Evolutionary conservation across 108 stramenopile species (phyloP).

Genomic region (Bacterosira constricta): DNA sequence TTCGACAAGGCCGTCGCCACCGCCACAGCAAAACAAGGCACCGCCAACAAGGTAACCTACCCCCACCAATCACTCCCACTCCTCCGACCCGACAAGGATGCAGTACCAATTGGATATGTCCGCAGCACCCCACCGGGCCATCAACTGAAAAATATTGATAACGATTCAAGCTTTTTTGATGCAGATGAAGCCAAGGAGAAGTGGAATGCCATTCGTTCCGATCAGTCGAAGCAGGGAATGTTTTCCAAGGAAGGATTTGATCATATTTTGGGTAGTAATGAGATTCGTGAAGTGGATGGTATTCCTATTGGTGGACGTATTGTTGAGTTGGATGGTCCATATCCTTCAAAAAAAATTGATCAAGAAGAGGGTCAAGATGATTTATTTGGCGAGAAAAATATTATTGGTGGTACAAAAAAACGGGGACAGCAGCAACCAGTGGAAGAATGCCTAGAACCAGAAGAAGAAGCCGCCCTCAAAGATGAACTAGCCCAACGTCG

Average conservation of each 20-base stretch:
- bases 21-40: no score
- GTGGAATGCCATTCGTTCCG: slow-evolving; percentile 26
- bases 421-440: not conserved
- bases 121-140: slow-evolving; percentile 44
- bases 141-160: slow-evolving; percentile 1
- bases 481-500: slow-evolving; percentile 48
- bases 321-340: slow-evolving; percentile 25
- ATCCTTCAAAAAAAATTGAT: slow-evolving; percentile 28
- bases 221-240: slow-evolving; percentile 2
- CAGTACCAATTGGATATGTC: slow-evolving; percentile 25
- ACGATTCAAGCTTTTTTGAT: not conserved
- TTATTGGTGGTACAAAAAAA: not conserved
- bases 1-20: no score
- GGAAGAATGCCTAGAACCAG: slow-evolving; percentile 9
- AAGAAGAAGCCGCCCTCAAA: slow-evolving; percentile 53
- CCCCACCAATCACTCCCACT: slow-evolving; percentile 17
- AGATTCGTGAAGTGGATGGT: slow-evolving; percentile 55
- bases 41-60: slow-evolving; percentile 31
- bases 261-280: slow-evolving; percentile 68
- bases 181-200: not conserved
- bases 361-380: not conserved
- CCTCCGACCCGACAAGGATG: not conserved
- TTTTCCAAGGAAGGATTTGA: slow-evolving; percentile 75
- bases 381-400: not conserved
- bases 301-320: slow-evolving; percentile 33